A percentile compares a stretch with the other conserved stretches of the same genome.
These are phyloP conservation scores for Boletus sp. DNA, from an alignment of 768 basidiomycete species.

Conservation along the genomic window DNA sequence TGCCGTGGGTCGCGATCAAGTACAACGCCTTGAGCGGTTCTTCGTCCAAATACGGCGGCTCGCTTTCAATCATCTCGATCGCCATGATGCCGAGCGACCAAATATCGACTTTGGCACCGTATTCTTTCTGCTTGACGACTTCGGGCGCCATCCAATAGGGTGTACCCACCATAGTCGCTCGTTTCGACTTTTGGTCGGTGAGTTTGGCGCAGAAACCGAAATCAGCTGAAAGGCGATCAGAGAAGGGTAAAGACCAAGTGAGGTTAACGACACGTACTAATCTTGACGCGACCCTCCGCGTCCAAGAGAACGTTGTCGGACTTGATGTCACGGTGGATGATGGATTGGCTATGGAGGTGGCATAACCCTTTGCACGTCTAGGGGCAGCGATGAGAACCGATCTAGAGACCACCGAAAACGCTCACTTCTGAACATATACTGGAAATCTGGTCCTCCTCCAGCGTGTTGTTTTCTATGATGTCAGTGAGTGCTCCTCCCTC, in stretches of 20 bases:
- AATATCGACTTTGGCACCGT: constrained; percentile 94
- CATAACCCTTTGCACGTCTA: constrained; percentile 94
- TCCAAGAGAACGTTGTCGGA: constrained; percentile 95
- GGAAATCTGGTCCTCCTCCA: constrained; percentile 94
- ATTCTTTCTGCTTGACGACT: constrained; percentile 95
- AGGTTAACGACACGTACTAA: constrained; percentile 60
- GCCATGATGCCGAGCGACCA: constrained; percentile 99
- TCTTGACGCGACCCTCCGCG: constrained; percentile 90
- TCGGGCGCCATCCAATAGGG: constrained; percentile 99
- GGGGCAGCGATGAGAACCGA: background rate
- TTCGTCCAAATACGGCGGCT: constrained; percentile 93
- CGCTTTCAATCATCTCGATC: constrained; percentile 98
- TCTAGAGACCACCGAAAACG: background rate
- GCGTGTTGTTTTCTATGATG: constrained; percentile 93
- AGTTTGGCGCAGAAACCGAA: constrained; percentile 97
- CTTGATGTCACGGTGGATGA: constrained; percentile 97
- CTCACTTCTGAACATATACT: constrained; percentile 88
- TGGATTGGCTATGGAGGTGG: constrained; percentile 89
- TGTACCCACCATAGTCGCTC: constrained; percentile 97
- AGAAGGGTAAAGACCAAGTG: background rate
- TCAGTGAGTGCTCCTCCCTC: constrained; percentile 97
- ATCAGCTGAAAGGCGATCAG: constrained; percentile 61
- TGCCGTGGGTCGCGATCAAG: constrained; percentile 96
- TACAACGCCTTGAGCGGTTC: constrained; percentile 94
- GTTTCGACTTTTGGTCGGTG: constrained; percentile 94